These are phyloP conservation scores for Remersonia thermophila DNA, from an alignment of 2,329 filamentous ascomycete species.

Conservation along the genomic window DNA sequence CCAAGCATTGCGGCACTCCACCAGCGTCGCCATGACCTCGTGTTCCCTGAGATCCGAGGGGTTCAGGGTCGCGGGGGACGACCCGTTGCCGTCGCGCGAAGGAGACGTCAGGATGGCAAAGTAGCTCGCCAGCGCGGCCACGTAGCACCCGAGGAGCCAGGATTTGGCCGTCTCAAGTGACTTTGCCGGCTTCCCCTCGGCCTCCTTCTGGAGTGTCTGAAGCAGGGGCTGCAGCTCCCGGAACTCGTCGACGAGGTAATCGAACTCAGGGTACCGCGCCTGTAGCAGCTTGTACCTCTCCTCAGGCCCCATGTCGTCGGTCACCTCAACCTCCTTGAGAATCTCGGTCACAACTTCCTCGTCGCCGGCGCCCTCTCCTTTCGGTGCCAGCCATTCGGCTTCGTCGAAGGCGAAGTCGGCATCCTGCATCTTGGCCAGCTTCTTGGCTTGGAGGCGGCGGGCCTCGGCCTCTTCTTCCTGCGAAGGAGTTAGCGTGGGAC, in stretches of 20 bases:
- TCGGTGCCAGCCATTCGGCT: slow-evolving; percentile 62
- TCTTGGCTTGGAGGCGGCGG: slow-evolving; percentile 78
- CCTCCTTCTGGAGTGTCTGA: slow-evolving; percentile 43
- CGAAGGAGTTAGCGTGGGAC: slow-evolving; percentile 1
- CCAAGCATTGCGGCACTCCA: slow-evolving; percentile 76
- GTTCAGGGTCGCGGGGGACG: slow-evolving; percentile 46
- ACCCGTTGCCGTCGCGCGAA: slow-evolving; percentile 42
- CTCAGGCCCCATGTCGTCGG: slow-evolving; percentile 61
- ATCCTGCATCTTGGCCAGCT: slow-evolving; percentile 75
- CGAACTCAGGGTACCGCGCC: slow-evolving; percentile 82
- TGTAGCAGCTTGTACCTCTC: slow-evolving; percentile 67
- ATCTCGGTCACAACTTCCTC: slow-evolving; percentile 67
- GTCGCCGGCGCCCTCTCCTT: slow-evolving; percentile 36
- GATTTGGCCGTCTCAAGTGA: slow-evolving; percentile 59
- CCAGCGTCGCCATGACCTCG: slow-evolving; percentile 73
- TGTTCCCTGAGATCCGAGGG: slow-evolving; percentile 79
- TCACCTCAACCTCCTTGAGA: slow-evolving; percentile 71
- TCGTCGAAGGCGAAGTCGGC: slow-evolving; percentile 92
- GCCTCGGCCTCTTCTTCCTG: slow-evolving; percentile 83
- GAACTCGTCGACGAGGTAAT: slow-evolving; percentile 72
- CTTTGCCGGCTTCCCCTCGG: slow-evolving; percentile 37
- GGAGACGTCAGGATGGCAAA: slow-evolving; percentile 86
- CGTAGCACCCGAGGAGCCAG: slow-evolving; percentile 71
- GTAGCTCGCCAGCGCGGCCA: slow-evolving; percentile 82
- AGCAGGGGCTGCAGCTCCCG: slow-evolving; percentile 57